A percentile compares a stretch with the other conserved stretches of the same genome.
Evolutionary conservation across 2,329 filamentous ascomycete genomes (phyloP).

Genomic region (Paraphaeosphaeria sporulosa): DNA sequence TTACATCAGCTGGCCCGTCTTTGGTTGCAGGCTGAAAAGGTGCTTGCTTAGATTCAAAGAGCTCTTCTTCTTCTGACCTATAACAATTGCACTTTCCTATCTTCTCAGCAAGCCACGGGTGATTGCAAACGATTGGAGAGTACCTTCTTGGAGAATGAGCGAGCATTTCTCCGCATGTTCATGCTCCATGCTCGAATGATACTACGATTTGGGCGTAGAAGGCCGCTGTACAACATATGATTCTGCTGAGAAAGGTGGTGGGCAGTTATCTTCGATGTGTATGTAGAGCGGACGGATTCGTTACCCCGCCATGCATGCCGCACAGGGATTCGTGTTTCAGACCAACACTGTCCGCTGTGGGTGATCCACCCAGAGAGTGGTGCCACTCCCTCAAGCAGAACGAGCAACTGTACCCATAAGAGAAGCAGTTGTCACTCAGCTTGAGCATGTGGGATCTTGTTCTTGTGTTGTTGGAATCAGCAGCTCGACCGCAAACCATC

Average conservation of each 20-base stretch:
- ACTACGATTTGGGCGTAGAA: too few species aligned
- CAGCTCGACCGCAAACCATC: too few species aligned
- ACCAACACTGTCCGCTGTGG: not conserved
- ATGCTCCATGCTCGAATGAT: not conserved
- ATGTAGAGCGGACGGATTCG: not conserved
- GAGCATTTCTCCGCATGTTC: not conserved
- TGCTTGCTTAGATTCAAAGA: not conserved
- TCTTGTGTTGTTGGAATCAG: too few species aligned
- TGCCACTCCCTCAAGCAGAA: not conserved
- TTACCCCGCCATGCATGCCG: not conserved
- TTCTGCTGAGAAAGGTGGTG: too few species aligned
- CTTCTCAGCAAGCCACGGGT: not conserved
- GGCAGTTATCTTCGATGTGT: too few species aligned
- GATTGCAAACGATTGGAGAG: not conserved
- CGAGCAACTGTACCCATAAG: not conserved
- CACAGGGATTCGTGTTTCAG: not conserved
- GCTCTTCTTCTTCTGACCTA: not conserved
- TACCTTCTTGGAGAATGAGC: not conserved
- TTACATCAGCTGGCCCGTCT: not conserved
- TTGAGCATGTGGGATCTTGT: not conserved
- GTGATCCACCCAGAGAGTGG: not conserved
- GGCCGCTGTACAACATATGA: too few species aligned
- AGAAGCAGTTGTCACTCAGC: not conserved
- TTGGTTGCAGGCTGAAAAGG: not conserved
- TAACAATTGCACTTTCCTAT: conserved; percentile 4